A percentile compares a stretch with the other conserved stretches of the same genome.
Conservation (phyloP, 2,329 filamentous ascomycete genomes). For the Rhinocladiella mackenziei region DNA sequence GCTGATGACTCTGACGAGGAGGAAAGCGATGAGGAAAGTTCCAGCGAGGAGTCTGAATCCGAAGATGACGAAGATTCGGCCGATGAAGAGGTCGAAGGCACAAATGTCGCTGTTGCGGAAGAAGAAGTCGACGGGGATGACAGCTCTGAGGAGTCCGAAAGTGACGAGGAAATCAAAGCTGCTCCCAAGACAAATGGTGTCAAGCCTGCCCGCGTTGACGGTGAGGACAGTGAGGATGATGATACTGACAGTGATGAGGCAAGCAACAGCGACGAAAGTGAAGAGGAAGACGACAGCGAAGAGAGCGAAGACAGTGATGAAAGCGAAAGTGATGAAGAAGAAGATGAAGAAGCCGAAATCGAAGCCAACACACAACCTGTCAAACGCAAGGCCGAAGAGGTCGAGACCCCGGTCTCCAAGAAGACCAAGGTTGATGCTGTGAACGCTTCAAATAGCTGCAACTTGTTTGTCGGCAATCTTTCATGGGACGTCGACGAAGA, state of each 20-base stretch:
- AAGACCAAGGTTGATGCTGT: constrained; percentile 51
- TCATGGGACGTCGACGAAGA: constrained; percentile 89
- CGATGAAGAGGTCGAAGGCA: background rate
- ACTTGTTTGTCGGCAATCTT: constrained; percentile 85
- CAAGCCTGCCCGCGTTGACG: constrained; percentile 10
- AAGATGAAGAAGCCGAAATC: constrained; percentile 32
- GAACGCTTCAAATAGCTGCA: constrained; percentile 50
- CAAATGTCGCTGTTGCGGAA: constrained; percentile 2
- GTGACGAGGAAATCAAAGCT: constrained; percentile 23
- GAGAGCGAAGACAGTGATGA: constrained; percentile 10
- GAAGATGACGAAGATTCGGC: constrained; percentile 23
- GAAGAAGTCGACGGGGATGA: constrained; percentile 26
- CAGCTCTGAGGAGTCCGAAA: constrained; percentile 34
- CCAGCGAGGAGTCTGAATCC: constrained; percentile 30
- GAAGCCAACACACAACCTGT: constrained; percentile 27
- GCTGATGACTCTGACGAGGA: constrained; percentile 17
- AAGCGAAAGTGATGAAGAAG: constrained; percentile 21
- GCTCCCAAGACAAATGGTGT: constrained; percentile 14
- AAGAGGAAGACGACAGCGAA: constrained; percentile 32
- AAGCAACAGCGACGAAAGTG: constrained; percentile 19
- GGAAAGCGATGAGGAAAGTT: constrained; percentile 14
- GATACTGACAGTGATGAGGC: constrained; percentile 16
- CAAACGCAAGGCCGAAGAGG: constrained; percentile 50
- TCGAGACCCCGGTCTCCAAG: constrained; percentile 42
- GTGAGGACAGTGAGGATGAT: constrained; percentile 7